These are phyloP conservation scores for Scutellaria baicalensis DNA, from an alignment of 257 asterid species.

Conservation along the genomic window DNA sequence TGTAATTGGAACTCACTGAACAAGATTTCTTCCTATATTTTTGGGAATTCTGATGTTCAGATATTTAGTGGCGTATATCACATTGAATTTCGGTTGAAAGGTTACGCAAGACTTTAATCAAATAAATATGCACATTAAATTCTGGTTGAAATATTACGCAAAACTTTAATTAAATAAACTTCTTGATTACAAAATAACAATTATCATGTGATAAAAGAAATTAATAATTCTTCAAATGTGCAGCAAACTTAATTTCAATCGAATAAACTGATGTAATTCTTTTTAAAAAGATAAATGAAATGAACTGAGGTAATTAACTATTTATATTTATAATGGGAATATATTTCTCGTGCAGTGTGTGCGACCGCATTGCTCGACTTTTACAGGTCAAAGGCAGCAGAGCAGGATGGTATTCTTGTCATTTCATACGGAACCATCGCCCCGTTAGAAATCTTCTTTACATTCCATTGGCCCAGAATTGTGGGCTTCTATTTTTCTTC, in stretches of 20 bases:
- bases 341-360: background rate
- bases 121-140: background rate
- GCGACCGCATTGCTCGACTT: background rate
- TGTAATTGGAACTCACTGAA: background rate
- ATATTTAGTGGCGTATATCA: background rate
- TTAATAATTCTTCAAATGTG: too few species aligned
- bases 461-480: background rate
- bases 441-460: background rate
- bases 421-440: background rate
- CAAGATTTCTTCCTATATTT: background rate
- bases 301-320: too few species aligned
- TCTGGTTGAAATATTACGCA: too few species aligned
- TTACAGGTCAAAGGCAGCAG: background rate
- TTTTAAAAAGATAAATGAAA: too few species aligned
- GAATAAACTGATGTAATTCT: too few species aligned
- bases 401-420: conserved; percentile 18
- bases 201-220: too few species aligned
- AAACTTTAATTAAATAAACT: too few species aligned
- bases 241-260: too few species aligned
- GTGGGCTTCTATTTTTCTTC: background rate
- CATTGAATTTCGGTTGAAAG: background rate
- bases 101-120: background rate
- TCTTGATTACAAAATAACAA: too few species aligned
- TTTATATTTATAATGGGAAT: too few species aligned
- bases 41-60: background rate